These are phyloP conservation scores for Xylaria sp. DNA, from an alignment of 2,329 filamentous ascomycete species.

Conservation along the genomic window DNA sequence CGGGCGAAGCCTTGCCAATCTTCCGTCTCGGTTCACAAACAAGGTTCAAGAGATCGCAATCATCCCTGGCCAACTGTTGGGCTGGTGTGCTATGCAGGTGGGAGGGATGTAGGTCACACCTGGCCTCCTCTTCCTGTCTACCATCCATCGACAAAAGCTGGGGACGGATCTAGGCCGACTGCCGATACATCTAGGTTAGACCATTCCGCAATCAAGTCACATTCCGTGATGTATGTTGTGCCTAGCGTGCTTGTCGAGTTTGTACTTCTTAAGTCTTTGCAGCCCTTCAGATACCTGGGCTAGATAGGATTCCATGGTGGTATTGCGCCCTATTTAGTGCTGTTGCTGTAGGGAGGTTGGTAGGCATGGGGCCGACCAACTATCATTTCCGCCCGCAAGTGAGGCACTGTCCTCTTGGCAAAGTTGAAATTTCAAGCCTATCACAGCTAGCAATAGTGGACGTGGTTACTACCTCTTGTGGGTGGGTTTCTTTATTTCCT, in stretches of 20 bases:
- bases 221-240: no score
- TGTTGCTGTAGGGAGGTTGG: not conserved
- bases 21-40: not conserved
- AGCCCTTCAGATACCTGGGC: no score
- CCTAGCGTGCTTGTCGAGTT: no score
- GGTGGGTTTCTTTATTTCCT: no score
- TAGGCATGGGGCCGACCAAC: not conserved
- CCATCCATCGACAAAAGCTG: not conserved
- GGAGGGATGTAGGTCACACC: not conserved
- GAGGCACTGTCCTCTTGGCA: not conserved
- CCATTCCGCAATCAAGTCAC: not conserved
- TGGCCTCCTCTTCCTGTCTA: not conserved
- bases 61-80: not conserved
- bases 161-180: not conserved
- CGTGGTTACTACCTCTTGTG: no score
- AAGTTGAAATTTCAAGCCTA: not conserved
- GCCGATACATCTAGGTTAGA: not conserved
- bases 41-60: not conserved
- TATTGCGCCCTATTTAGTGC: no score
- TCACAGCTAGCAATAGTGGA: no score
- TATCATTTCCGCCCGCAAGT: not conserved
- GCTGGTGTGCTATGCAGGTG: not conserved
- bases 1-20: not conserved
- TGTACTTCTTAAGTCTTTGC: no score
- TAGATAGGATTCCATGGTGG: no score